Conservation (phyloP, 192 early-diverging fungal genomes). For the Allomyces macrogynus region DNA sequence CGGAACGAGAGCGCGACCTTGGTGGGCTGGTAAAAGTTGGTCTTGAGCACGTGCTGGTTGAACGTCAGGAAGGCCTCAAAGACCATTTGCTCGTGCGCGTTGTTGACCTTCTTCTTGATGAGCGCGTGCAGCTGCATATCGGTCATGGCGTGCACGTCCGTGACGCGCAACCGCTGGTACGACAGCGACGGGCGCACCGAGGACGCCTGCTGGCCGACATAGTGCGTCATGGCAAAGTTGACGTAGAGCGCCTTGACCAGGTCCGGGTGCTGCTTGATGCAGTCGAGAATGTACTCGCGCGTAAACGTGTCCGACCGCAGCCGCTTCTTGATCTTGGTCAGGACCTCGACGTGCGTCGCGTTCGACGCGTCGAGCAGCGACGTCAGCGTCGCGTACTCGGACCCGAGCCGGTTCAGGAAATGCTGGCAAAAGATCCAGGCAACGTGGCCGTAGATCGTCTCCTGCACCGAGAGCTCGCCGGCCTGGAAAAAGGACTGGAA, state of each 20-base stretch:
- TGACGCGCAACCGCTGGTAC: slow-evolving; percentile 60
- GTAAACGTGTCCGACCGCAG: slow-evolving; percentile 94
- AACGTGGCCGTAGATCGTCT: slow-evolving; percentile 85
- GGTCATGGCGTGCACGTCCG: slow-evolving; percentile 35
- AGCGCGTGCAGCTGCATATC: slow-evolving; percentile 72
- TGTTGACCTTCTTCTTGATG: slow-evolving; percentile 73
- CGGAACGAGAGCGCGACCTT: slow-evolving; percentile 99
- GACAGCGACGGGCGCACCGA: slow-evolving; percentile 55
- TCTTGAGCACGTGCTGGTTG: slow-evolving; percentile 95
- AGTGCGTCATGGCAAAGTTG: slow-evolving; percentile 88
- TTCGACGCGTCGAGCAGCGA: slow-evolving; percentile 63
- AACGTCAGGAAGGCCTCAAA: slow-evolving; percentile 87
- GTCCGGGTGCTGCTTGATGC: slow-evolving; percentile 83
- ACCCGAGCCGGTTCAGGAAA: slow-evolving; percentile 93
- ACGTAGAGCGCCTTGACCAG: slow-evolving; percentile 78
- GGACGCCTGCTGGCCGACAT: slow-evolving; percentile 48
- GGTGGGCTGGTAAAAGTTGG: slow-evolving; percentile 98
- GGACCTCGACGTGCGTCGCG: slow-evolving; percentile 73
- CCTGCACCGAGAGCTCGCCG: slow-evolving; percentile 79
- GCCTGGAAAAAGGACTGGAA: slow-evolving; percentile 87
- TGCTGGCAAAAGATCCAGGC: slow-evolving; percentile 98
- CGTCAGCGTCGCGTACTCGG: slow-evolving; percentile 70
- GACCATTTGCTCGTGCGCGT: slow-evolving; percentile 85
- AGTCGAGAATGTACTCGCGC: slow-evolving; percentile 91
- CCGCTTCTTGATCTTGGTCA: slow-evolving; percentile 94